A percentile compares a stretch with the other conserved stretches of the same genome.
Conservation (phyloP, 805 yeast species). For the Barnettozyma siamensis region DNA sequence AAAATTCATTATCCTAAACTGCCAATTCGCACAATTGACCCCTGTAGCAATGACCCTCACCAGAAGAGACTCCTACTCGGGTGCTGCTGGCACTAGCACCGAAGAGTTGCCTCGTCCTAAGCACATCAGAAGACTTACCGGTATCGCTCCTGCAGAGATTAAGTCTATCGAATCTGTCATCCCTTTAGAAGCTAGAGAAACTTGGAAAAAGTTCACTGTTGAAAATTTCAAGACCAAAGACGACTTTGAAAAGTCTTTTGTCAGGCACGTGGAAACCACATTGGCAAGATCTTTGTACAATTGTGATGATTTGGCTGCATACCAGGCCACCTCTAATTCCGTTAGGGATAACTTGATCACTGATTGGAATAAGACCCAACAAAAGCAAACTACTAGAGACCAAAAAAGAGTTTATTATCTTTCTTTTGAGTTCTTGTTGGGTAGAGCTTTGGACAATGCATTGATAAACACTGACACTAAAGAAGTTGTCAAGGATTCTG, state of each 20-base stretch:
- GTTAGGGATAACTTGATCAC: conserved; percentile 74
- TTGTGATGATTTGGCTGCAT: conserved; percentile 89
- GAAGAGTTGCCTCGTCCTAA: conserved; percentile 29
- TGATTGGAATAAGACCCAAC: conserved; percentile 93
- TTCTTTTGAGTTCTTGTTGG: conserved; percentile 88
- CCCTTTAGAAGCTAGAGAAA: conserved; percentile 69
- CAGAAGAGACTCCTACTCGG: conserved; percentile 13
- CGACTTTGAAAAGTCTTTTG: conserved; percentile 61
- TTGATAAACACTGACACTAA: conserved; percentile 73
- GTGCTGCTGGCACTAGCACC: conserved; percentile 11
- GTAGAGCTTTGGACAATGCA: conserved; percentile 92
- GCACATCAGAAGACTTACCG: conserved; percentile 76
- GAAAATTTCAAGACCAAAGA: conserved; percentile 41
- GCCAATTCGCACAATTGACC: too few relatives aligned
- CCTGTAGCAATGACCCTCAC: conserved; percentile 4
- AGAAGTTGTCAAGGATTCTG: conserved; percentile 47
- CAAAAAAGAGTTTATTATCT: conserved; percentile 83
- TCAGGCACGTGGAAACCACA: conserved; percentile 84
- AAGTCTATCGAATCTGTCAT: conserved; percentile 75
- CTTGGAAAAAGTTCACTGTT: conserved; percentile 70
- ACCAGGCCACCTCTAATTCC: conserved; percentile 78
- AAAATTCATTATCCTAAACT: background rate
- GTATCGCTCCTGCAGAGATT: conserved; percentile 87
- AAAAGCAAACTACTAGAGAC: conserved; percentile 74
- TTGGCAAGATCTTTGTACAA: conserved; percentile 89